Evolutionary conservation across 257 asterid species (phyloP), one percentile per base, ranked within the genome.

Genomic region (Ilex aquifolium): DNA sequence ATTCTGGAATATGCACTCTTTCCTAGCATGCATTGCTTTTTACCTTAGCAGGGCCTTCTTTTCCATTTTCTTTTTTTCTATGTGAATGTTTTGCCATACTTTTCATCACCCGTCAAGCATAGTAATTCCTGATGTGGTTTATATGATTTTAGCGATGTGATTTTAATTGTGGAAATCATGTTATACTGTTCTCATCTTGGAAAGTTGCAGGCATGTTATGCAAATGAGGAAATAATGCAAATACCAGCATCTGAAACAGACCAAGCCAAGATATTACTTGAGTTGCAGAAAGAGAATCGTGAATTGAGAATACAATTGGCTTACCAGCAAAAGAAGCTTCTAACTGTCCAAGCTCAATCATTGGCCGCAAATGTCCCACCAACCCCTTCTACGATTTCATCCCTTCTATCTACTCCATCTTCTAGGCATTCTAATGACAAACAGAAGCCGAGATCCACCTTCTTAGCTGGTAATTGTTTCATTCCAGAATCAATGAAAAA

Each of bases 201-300:
- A 46, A 46, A 5, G n/a, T 10, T 46, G 62, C 74, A 83, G 87
- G 71, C 75, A 29, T 65, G 69, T 68, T 87, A 79, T 68, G 79
- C 74, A 21, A 74, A 72, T 27, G 87, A 76, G 82, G 87, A 83
- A 69, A 53, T 53, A 46, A 72, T 72, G 40, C 77, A 75, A 79
- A 66, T 74, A 7, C 82, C 82, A 21, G 85, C 72, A 32, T 76
- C 82, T 4, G 91, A 70, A 73, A 72, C 81, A 40, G 84, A 84
- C 66, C 88, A 81, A 65, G 77, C 88, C 53, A 84, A 81, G 75
- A 44, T 81, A 62, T 54, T 84, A 56, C 82, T 84, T 14, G 91
- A 84, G 76, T 71, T 84, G 64, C 91, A 84, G 66, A 84, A 65
- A 59, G 91, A 84, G 74, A 84, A 84, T 44, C 74, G 88, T 0